Evolutionary conservation across 768 basidiomycete species (phyloP), one percentile per base, ranked within the genome.

Genomic region (Cubamyces sp.): DNA sequence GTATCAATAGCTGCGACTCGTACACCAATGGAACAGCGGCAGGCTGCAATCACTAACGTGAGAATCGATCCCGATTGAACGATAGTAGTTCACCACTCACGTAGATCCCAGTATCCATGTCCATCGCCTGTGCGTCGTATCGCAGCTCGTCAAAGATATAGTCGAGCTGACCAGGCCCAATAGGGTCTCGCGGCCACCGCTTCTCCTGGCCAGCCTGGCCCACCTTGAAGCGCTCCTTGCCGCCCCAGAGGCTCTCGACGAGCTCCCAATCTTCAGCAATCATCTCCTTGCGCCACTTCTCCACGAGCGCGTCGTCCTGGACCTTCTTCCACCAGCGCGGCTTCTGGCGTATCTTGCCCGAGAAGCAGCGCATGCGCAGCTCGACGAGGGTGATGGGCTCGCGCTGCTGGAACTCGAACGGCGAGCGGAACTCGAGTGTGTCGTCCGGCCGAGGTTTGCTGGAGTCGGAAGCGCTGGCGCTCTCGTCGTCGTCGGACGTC

Each of bases 291-390:
- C 15, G 49, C 67, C 67, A 68, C 14, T 47, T 55, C 0, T 34
- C 28, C 5, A 58, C 54, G 42, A 68, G 57, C 12, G 25, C 51
- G 21, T 40, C 45, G 19, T 68, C 59, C 26, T 53, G 19, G 18
- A 66, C 51, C 61, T 68, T 68, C 57, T 66, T 58, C 57, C 64
- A 65, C 67, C 67, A 68, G 18, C 53, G 43, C 12, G 57, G 54
- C 50, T 68, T 68, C 16, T 56, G 46, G 23, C 46, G 41, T 5
- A 65, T 68, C 39, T 45, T 30, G 39, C 49, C n/a, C 19, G 58
- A 30, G 40, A 66, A 57, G 25, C 26, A 34, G 18, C 59, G 62
- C 34, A 67, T 53, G 26, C 63, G 62, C 2, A 58, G 30, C 60
- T 67, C 66, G 41, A 64, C 48, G 55, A 67, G 62, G 12, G 56